A percentile compares a stretch with the other conserved stretches of the same genome.
These are phyloP conservation scores for Batrachochytrium dendrobatidis DNA, from an alignment of 371 early-diverging fungal species.

Conservation along the genomic window DNA sequence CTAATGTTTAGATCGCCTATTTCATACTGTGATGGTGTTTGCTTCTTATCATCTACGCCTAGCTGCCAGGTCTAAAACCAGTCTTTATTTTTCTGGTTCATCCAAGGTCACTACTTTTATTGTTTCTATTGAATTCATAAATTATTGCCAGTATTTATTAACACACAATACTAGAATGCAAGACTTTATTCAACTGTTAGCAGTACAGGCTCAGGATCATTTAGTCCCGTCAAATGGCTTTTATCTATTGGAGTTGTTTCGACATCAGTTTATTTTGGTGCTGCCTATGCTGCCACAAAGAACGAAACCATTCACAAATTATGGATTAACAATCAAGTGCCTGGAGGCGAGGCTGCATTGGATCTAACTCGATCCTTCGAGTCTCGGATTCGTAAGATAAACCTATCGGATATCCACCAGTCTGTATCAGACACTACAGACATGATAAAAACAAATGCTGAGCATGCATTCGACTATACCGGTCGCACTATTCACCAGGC, in stretches of 20 bases:
- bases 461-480: neutral
- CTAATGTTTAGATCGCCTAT: no score
- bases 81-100: no score
- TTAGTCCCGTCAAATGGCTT: conserved; percentile 8
- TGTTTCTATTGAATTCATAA: no score
- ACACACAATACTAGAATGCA: no score
- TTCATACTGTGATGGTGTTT: no score
- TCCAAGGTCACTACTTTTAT: no score
- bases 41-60: no score
- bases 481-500: neutral
- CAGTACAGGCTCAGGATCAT: neutral
- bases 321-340: conserved; percentile 25
- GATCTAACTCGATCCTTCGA: conserved; percentile 7
- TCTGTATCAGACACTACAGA: conserved; percentile 6
- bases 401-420: conserved; percentile 9
- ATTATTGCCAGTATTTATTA: no score
- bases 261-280: conserved; percentile 18
- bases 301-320: conserved; percentile 14
- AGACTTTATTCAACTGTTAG: no score
- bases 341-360: conserved; percentile 21
- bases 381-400: conserved; percentile 1
- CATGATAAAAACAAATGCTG: conserved; percentile 1
- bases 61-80: no score
- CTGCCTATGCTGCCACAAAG: conserved; percentile 22
- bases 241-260: conserved; percentile 5